phyloP scores from a whole-genome alignment of 129 eudicot genomes.

The Centaurea solstitialis region DNA sequence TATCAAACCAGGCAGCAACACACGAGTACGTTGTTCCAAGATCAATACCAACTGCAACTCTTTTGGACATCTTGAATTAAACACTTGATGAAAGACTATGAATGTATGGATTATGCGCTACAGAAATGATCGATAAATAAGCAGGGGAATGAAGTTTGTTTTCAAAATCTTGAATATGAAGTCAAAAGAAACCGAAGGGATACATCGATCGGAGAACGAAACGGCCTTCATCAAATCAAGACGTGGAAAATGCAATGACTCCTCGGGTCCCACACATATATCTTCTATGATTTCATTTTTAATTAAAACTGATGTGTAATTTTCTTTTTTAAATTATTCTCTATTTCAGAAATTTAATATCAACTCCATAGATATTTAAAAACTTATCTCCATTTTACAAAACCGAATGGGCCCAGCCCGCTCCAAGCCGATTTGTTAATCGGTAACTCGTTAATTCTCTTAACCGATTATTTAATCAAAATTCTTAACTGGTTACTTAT shows the following conservation, averaged over 20 bases:
- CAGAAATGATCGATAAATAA: neutral
- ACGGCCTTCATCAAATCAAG: neutral
- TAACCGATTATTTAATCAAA: too few relatives aligned
- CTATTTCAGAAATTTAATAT: too few relatives aligned
- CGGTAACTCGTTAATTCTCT: too few relatives aligned
- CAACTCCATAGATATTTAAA: too few relatives aligned
- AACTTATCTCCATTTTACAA: too few relatives aligned
- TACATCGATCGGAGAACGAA: neutral
- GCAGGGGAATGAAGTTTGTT: neutral
- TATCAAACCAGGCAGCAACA: constrained; percentile 5
- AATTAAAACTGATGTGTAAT: too few relatives aligned
- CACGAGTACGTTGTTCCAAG: constrained; percentile 18
- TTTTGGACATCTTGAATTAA: constrained; percentile 12
- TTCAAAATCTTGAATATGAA: neutral
- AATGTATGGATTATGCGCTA: neutral
- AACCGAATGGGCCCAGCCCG: too few relatives aligned
- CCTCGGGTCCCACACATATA: neutral
- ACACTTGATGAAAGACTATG: neutral
- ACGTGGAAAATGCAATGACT: neutral
- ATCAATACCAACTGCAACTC: constrained; percentile 17
- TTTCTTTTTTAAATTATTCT: too few relatives aligned
- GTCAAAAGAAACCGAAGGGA: neutral
- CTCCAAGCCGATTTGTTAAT: too few relatives aligned
- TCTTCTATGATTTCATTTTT: neutral
- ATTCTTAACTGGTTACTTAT: too few relatives aligned